These are phyloP conservation scores for Cyberlindnera xylosilytica DNA, from an alignment of 805 yeast genomes.

Conservation along the genomic window DNA sequence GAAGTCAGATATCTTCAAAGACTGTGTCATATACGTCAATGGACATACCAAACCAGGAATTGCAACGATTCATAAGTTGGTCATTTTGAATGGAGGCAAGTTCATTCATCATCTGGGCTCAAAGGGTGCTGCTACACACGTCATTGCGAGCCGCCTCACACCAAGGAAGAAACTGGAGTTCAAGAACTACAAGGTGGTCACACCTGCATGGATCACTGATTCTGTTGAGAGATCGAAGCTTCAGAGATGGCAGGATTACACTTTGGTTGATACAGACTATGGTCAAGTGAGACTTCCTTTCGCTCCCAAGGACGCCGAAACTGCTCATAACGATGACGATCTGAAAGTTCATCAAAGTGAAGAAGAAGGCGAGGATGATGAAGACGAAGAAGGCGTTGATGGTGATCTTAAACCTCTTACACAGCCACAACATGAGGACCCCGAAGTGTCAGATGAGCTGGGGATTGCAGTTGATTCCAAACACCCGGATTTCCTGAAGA, in stretches of 20 bases:
- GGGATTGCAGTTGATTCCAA: constrained; percentile 49
- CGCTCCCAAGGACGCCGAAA: constrained; percentile 4
- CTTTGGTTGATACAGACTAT: constrained; percentile 47
- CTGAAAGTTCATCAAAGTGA: not conserved
- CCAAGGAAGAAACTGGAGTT: constrained; percentile 70
- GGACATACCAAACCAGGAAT: constrained; percentile 88
- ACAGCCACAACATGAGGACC: constrained; percentile 12
- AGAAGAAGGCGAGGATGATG: constrained; percentile 11
- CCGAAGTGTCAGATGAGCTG: not conserved
- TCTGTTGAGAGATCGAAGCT: constrained; percentile 46
- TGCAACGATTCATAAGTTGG: constrained; percentile 62
- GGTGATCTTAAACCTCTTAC: constrained; percentile 6
- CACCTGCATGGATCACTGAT: constrained; percentile 78
- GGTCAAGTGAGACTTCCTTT: constrained; percentile 48
- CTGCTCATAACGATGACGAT: too few relatives aligned
- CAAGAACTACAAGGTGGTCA: constrained; percentile 68
- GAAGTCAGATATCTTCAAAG: constrained; percentile 45
- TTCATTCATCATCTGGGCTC: constrained; percentile 66
- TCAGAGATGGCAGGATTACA: constrained; percentile 70
- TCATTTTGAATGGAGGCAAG: constrained; percentile 77
- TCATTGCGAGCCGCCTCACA: constrained; percentile 75
- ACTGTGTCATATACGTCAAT: constrained; percentile 73
- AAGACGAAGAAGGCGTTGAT: constrained; percentile 13
- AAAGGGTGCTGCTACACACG: constrained; percentile 78
- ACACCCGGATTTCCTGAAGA: constrained; percentile 70